Base-by-base conservation (phyloP, 2,329 filamentous ascomycete species). In the Penicillium sp. region DNA sequence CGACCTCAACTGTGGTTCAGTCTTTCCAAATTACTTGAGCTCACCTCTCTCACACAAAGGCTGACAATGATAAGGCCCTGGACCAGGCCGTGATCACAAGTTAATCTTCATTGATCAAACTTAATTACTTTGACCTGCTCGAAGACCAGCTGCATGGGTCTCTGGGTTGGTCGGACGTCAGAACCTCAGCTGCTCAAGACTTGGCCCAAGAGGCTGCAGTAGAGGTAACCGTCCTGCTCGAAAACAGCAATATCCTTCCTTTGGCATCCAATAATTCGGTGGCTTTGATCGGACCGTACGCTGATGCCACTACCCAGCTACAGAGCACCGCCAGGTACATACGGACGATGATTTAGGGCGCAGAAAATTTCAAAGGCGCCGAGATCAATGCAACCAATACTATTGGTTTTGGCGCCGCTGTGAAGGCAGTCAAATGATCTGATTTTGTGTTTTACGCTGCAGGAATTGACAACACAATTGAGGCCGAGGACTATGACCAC, bases 271-370 rank as follows among this genome's bases (percentile, higher is more conserved):
- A n/a, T n/a, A 64, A 53, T 10, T 56, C 38, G 2, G 70, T 85
- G 1, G 81, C 79, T 0, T 67, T 85, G 45, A 71, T 85, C 15
- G 82, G 82, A 3, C 75, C 74, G 49, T 84, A 80, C 72, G 81
- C 80, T 2, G 81, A 81, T 46, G 78, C 78, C 7, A 80, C 79
- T 0, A 71, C 68, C 3, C 76, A 82, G 53, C 77, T 85, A 71
- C 79, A 79, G 44, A 69, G 24, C 73, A 76, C 58, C 74, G 73
- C 9, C 78, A 81, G 48, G 12, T 61, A 56, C 43, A 10, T 23
- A 8, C 38, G 18, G 18, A 12, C 38, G 13, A 44, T 63, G 6
- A 44, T 53, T 18, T 41, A 18, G 38, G 38, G 38, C 12, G 38
- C 38, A 2, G 24, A 18, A 9, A 12, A 41, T 23, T 9, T 18